These are phyloP conservation scores for Acephala macrosclerotiorum DNA, from an alignment of 2,329 filamentous ascomycete genomes.

Conservation along the genomic window DNA sequence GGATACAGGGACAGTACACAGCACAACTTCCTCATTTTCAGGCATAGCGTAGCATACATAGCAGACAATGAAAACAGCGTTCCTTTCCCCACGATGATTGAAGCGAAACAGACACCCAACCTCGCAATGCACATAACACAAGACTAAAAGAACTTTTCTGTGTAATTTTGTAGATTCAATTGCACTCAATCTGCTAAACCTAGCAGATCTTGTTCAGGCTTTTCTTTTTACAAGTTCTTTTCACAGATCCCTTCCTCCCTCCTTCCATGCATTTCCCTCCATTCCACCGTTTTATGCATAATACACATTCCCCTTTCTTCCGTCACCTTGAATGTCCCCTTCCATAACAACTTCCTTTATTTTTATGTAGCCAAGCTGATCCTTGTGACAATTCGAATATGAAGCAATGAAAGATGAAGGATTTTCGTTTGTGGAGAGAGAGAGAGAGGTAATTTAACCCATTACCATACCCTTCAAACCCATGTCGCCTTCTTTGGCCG, in stretches of 20 bases:
- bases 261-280: neutral
- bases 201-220: neutral
- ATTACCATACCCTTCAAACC: constrained; percentile 77
- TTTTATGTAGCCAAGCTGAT: constrained; percentile 30
- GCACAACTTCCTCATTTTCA: neutral
- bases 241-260: neutral
- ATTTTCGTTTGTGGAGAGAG: neutral
- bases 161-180: neutral
- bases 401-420: constrained; percentile 36
- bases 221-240: constrained; percentile 7
- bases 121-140: constrained; percentile 6
- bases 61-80: neutral
- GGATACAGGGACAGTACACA: neutral
- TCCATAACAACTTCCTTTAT: constrained; percentile 30
- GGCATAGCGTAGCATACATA: neutral
- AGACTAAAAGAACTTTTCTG: neutral
- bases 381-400: constrained; percentile 27
- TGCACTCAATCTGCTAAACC: neutral
- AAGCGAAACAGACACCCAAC: neutral
- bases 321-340: constrained; percentile 1
- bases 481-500: constrained; percentile 97
- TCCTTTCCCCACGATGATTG: neutral
- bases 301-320: neutral
- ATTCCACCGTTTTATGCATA: constrained; percentile 2
- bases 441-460: constrained; percentile 58